A percentile compares a stretch with the other conserved stretches of the same genome.
These are phyloP conservation scores for Monilinia laxa DNA, from an alignment of 2,329 filamentous ascomycete species.

Conservation along the genomic window DNA sequence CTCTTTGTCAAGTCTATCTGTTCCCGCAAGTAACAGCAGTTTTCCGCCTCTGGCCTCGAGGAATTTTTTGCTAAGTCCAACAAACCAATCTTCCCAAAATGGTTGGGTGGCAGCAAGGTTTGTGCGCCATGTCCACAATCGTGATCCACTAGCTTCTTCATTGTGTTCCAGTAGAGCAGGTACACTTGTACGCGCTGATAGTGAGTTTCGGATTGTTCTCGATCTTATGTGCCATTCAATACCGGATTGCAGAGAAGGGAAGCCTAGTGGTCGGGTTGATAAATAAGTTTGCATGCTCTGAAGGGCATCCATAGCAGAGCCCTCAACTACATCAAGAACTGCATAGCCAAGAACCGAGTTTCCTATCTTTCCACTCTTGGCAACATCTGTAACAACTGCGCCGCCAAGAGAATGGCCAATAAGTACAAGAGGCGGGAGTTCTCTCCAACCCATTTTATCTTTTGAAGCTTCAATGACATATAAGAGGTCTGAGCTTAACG, in stretches of 20 bases:
- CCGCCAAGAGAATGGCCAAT: slow-evolving; percentile 93
- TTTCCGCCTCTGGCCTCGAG: slow-evolving; percentile 79
- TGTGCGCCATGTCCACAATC: slow-evolving; percentile 76
- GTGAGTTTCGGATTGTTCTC: slow-evolving; percentile 78
- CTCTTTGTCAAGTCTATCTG: slow-evolving; percentile 86
- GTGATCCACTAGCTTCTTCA: slow-evolving; percentile 39
- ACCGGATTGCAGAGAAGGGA: slow-evolving; percentile 72
- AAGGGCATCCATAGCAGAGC: slow-evolving; percentile 90
- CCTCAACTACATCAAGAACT: slow-evolving; percentile 93
- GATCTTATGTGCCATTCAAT: slow-evolving; percentile 94
- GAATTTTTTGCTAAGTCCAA: slow-evolving; percentile 85
- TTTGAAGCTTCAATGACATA: slow-evolving; percentile 67
- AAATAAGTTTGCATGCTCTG: slow-evolving; percentile 94
- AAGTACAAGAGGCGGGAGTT: slow-evolving; percentile 72
- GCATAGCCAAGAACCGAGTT: slow-evolving; percentile 75
- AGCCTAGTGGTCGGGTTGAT: slow-evolving; percentile 73
- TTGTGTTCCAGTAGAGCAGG: slow-evolving; percentile 68
- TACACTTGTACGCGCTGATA: slow-evolving; percentile 84
- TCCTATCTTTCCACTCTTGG: slow-evolving; percentile 65
- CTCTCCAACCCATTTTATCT: slow-evolving; percentile 67
- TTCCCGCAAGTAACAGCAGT: slow-evolving; percentile 79
- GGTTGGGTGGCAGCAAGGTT: slow-evolving; percentile 79
- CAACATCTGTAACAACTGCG: slow-evolving; percentile 83
- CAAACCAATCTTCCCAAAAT: slow-evolving; percentile 95
- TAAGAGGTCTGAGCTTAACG: slow-evolving; percentile 71